These are phyloP conservation scores for Strobilomyces confusus DNA, from an alignment of 768 basidiomycete species.

Conservation along the genomic window DNA sequence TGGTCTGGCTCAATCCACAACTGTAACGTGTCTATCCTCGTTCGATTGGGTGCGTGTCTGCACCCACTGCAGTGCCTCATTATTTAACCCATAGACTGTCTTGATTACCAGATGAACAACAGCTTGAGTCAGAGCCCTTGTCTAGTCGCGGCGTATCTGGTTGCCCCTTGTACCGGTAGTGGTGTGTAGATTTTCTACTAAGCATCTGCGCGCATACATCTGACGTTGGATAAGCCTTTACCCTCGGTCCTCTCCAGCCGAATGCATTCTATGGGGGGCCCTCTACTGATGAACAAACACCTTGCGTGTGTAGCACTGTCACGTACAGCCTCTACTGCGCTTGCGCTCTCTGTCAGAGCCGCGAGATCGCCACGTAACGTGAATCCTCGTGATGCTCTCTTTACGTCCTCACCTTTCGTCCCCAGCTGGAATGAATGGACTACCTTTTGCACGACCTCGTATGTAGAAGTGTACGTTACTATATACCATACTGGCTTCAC, in stretches of 20 bases:
- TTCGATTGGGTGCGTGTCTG: constrained; percentile 27
- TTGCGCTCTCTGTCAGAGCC: constrained; percentile 53
- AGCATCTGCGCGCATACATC: background rate
- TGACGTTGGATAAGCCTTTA: constrained; percentile 31
- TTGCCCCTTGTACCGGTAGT: no score
- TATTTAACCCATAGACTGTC: background rate
- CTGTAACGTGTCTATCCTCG: constrained; percentile 16
- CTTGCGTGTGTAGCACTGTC: constrained; percentile 54
- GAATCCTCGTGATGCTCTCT: background rate
- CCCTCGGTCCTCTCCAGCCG: constrained; percentile 35
- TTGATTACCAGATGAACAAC: constrained; percentile 32
- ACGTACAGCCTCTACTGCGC: constrained; percentile 53
- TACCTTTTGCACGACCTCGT: constrained; percentile 41
- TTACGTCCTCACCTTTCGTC: background rate
- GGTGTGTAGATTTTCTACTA: no score
- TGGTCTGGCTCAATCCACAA: constrained; percentile 22
- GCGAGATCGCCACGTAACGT: constrained; percentile 34
- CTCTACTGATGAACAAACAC: constrained; percentile 19
- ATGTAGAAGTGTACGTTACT: constrained; percentile 21
- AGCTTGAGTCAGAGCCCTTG: no score
- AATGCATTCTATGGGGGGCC: constrained; percentile 32
- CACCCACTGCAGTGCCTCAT: no score
- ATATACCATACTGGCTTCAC: background rate
- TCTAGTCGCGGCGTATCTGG: no score
- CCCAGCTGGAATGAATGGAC: constrained; percentile 40